These are phyloP conservation scores for Calocera cornea DNA, from an alignment of 768 basidiomycete genomes.

Conservation along the genomic window DNA sequence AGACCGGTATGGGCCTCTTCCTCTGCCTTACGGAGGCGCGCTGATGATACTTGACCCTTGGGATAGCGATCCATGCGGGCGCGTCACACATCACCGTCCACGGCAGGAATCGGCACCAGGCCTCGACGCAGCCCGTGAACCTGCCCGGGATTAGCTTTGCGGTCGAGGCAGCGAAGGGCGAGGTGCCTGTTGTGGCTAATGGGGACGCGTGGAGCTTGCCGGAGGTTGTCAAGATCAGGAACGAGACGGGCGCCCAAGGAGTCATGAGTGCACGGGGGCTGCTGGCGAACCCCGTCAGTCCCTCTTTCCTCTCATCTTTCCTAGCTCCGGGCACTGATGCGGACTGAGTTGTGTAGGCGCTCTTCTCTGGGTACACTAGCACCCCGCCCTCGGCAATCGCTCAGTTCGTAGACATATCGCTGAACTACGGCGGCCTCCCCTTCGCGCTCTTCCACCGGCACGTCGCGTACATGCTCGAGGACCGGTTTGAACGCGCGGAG, in stretches of 20 bases:
- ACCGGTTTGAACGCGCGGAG: slow-evolving; percentile 20
- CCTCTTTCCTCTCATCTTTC: neutral
- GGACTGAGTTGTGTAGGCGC: slow-evolving; percentile 18
- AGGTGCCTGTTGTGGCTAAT: slow-evolving; percentile 33
- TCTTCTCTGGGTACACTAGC: slow-evolving; percentile 28
- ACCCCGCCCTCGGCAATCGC: slow-evolving; percentile 28
- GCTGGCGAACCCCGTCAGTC: slow-evolving; percentile 30
- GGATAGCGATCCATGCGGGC: slow-evolving; percentile 26
- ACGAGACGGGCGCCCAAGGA: slow-evolving; percentile 27
- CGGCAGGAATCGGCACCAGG: slow-evolving; percentile 33
- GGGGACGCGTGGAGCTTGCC: slow-evolving; percentile 31
- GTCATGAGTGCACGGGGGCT: slow-evolving; percentile 37
- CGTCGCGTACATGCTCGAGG: slow-evolving; percentile 14
- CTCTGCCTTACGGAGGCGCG: neutral
- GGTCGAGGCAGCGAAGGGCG: slow-evolving; percentile 26
- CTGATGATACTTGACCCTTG: too few relatives aligned
- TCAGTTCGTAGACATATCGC: slow-evolving; percentile 26
- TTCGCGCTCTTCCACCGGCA: slow-evolving; percentile 35
- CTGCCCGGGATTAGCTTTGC: slow-evolving; percentile 30
- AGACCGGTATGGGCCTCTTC: slow-evolving; percentile 19
- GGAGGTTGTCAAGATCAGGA: slow-evolving; percentile 26
- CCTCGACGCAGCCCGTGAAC: slow-evolving; percentile 31
- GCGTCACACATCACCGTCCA: slow-evolving; percentile 31
- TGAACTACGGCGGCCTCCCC: slow-evolving; percentile 24
- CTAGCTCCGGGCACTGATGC: neutral